These are phyloP conservation scores for Hevea brasiliensis DNA, from an alignment of 345 rosid genomes.

Conservation along the genomic window DNA sequence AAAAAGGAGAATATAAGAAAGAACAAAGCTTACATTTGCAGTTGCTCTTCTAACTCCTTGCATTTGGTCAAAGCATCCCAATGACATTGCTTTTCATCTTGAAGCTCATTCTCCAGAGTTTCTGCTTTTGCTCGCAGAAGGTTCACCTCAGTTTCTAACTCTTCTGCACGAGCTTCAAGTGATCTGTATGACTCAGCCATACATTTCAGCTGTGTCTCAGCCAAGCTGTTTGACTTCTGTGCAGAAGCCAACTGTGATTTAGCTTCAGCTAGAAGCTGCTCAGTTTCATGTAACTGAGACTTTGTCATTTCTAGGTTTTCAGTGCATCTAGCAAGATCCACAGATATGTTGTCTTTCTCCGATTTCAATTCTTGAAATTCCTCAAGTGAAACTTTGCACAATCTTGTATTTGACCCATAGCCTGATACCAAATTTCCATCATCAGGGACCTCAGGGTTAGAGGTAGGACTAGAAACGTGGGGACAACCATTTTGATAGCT, in stretches of 20 bases:
- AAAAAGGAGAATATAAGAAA: background rate
- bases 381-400: conserved; percentile 52
- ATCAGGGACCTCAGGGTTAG: conserved; percentile 81
- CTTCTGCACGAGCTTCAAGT: conserved; percentile 74
- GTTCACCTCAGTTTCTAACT: conserved; percentile 70
- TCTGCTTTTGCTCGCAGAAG: conserved; percentile 55
- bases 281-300: conserved; percentile 77
- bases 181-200: conserved; percentile 94
- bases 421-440: conserved; percentile 54
- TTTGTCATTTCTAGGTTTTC: conserved; percentile 70
- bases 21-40: conserved; percentile 54
- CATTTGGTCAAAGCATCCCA: conserved; percentile 60
- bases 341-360: conserved; percentile 67
- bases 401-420: conserved; percentile 39
- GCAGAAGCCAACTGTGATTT: conserved; percentile 69
- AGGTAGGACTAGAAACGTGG: conserved; percentile 55
- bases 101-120: conserved; percentile 64
- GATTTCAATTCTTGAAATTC: conserved; percentile 64
- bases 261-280: conserved; percentile 66
- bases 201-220: conserved; percentile 96
- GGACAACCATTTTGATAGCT: conserved; percentile 55
- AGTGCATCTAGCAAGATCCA: conserved; percentile 55
- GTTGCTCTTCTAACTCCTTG: conserved; percentile 78
- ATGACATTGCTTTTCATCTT: conserved; percentile 56
- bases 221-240: conserved; percentile 72